phyloP scores from a whole-genome alignment of 371 early-diverging fungal species.

The Pancytospora philotis region DNA sequence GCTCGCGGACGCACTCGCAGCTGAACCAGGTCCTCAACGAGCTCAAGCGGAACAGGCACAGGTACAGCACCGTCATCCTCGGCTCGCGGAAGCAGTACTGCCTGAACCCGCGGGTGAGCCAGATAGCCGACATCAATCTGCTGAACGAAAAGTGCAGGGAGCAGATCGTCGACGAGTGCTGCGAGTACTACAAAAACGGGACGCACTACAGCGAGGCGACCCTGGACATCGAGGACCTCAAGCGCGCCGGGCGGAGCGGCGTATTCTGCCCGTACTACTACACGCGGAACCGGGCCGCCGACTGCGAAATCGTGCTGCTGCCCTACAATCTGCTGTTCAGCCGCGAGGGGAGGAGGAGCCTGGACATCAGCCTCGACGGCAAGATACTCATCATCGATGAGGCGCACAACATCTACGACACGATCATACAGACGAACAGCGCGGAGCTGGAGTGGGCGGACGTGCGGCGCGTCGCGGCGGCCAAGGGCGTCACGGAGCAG shows the following conservation, averaged over 20 bases:
- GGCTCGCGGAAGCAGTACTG: constrained; percentile 58
- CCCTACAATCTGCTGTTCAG: constrained; percentile 57
- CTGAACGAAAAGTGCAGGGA: constrained; percentile 56
- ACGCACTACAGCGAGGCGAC: constrained; percentile 7
- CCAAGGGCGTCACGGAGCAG: constrained; percentile 6
- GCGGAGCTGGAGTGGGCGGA: constrained; percentile 19
- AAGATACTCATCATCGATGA: constrained; percentile 59
- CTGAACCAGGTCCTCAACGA: constrained; percentile 56
- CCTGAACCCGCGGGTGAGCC: constrained; percentile 45
- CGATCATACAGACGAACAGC: constrained; percentile 53
- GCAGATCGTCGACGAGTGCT: constrained; percentile 39
- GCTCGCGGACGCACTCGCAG: constrained; percentile 59
- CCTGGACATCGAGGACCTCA: constrained; percentile 52
- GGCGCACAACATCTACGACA: constrained; percentile 59
- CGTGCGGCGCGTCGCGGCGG: constrained; percentile 8
- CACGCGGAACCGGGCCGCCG: constrained; percentile 30
- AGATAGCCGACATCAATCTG: constrained; percentile 26
- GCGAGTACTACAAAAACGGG: constrained; percentile 46
- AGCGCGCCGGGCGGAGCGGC: constrained; percentile 22
- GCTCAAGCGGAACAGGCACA: constrained; percentile 37
- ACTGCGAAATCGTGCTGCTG: constrained; percentile 54
- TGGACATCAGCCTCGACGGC: constrained; percentile 43
- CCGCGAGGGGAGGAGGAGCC: constrained; percentile 44
- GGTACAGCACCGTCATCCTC: constrained; percentile 41
- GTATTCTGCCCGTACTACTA: constrained; percentile 59